Base-by-base conservation (phyloP, 1,284 basidiomycete species). In the Leccinum fallax region DNA sequence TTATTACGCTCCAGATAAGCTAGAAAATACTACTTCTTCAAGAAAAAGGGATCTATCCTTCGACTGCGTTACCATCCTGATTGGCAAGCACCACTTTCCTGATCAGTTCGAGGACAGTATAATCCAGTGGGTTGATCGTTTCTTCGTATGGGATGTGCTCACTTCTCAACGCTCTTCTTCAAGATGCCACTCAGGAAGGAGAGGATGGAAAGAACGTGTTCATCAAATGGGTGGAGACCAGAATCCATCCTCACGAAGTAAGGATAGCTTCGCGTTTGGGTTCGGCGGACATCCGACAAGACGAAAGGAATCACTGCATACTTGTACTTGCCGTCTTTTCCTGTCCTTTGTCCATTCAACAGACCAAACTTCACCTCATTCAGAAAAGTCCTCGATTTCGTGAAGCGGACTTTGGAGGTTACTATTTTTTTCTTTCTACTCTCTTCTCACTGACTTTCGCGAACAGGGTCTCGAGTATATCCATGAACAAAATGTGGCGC, bases 331-430 rank as follows among this genome's bases (percentile, higher is more conserved):
- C 49, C 0, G 0, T 28, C 13, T 62, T 67, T 10, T 3, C 53
- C 74, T 0, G 62, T 75, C 8, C 64, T 76, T 19, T 65, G 74
- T 3, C 60, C 55, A 0, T 74, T 71, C 19, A 54, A 73, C 38
- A 32, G 69, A 24, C 77, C 76, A 4, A 61, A 64, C 4, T 77
- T 80, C 59, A 67, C 67, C 0, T 73, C 69, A 6, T 57, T 73
- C 11, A 70, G 68, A 16, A 74, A 80, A 62, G 68, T 68, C 4
- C 51, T 74, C 1, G 72, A 76, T 15, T 77, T 75, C 52, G 66
- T 79, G n/a, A 59, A 65, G 5, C 79, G 79, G 58, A 69, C 72
- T 6, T 64, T 79, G 13, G 72, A 78, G 53, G 78, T 75, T 9
- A 38, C 16, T 40, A 69, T 30, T 1, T 54, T 15, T 6, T 0